These are phyloP conservation scores for Fonsecaea monophora DNA, from an alignment of 2,329 filamentous ascomycete genomes.

Conservation along the genomic window DNA sequence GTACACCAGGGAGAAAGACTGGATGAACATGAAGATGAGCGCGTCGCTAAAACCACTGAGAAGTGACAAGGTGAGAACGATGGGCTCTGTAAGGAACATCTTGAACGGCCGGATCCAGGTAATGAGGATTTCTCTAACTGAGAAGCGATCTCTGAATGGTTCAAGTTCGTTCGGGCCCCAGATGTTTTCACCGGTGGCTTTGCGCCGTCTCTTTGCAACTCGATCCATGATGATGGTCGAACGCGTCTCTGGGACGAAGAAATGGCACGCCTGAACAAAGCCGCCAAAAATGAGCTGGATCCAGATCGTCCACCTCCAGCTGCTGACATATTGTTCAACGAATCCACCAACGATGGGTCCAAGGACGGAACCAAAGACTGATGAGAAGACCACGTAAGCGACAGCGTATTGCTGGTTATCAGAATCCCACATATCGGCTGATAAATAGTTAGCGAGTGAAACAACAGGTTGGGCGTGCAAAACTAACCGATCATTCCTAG, in stretches of 20 bases:
- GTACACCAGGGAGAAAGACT: slow-evolving; percentile 67
- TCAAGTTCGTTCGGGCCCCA: slow-evolving; percentile 76
- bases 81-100: slow-evolving; percentile 70
- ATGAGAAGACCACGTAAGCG: slow-evolving; percentile 78
- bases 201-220: slow-evolving; percentile 76
- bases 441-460: slow-evolving; percentile 13
- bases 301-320: slow-evolving; percentile 84
- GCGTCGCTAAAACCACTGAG: slow-evolving; percentile 70
- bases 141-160: slow-evolving; percentile 62
- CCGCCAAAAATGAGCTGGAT: slow-evolving; percentile 81
- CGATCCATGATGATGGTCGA: slow-evolving; percentile 77
- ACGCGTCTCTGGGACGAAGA: slow-evolving; percentile 78
- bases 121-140: slow-evolving; percentile 61
- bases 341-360: slow-evolving; percentile 82
- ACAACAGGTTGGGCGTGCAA: neutral
- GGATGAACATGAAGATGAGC: slow-evolving; percentile 71
- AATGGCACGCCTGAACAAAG: slow-evolving; percentile 70
- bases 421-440: slow-evolving; percentile 73
- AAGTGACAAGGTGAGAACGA: slow-evolving; percentile 66
- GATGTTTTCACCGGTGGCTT: slow-evolving; percentile 67
- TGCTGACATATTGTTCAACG: slow-evolving; percentile 66
- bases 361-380: slow-evolving; percentile 76
- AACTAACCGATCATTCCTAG: slow-evolving; percentile 68
- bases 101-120: slow-evolving; percentile 68
- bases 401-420: slow-evolving; percentile 77